A percentile compares a stretch with the other conserved stretches of the same genome.
phyloP scores from a whole-genome alignment of 345 rosid genomes.

The Lagerstroemia speciosa region DNA sequence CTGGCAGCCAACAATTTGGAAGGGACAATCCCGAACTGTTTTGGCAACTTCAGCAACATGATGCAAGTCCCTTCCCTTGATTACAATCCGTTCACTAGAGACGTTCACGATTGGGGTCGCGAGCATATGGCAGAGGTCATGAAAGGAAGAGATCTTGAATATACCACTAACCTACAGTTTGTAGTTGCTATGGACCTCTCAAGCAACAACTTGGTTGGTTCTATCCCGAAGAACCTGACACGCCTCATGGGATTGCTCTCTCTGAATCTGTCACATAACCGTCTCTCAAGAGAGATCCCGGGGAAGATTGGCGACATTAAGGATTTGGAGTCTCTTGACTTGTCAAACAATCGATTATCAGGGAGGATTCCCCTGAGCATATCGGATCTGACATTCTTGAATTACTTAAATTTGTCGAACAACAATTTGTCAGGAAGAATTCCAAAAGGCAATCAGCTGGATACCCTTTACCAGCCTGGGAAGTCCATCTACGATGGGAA shows the following conservation, averaged over 20 bases:
- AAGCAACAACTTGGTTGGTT: constrained; percentile 17
- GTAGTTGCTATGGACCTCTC: constrained; percentile 20
- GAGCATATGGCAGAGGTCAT: neutral
- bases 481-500: neutral
- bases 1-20: neutral
- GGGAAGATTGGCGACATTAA: constrained; percentile 8
- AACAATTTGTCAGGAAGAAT: constrained; percentile 13
- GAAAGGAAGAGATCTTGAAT: constrained; percentile 1
- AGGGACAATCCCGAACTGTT: neutral
- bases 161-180: neutral
- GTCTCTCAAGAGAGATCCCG: constrained; percentile 15
- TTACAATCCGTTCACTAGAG: neutral
- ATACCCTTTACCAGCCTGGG: constrained; percentile 1
- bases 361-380: constrained; percentile 18
- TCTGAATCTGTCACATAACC: constrained; percentile 22
- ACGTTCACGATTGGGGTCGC: neutral
- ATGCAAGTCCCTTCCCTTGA: neutral
- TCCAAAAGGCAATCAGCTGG: constrained; percentile 10
- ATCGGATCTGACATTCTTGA: constrained; percentile 1
- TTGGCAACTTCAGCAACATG: neutral
- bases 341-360: constrained; percentile 13
- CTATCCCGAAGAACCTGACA: constrained; percentile 8
- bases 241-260: constrained; percentile 6
- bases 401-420: constrained; percentile 20
- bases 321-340: constrained; percentile 17